phyloP scores from a whole-genome alignment of 2,329 filamentous ascomycete species.

The Teratosphaeria epicoccoides region DNA sequence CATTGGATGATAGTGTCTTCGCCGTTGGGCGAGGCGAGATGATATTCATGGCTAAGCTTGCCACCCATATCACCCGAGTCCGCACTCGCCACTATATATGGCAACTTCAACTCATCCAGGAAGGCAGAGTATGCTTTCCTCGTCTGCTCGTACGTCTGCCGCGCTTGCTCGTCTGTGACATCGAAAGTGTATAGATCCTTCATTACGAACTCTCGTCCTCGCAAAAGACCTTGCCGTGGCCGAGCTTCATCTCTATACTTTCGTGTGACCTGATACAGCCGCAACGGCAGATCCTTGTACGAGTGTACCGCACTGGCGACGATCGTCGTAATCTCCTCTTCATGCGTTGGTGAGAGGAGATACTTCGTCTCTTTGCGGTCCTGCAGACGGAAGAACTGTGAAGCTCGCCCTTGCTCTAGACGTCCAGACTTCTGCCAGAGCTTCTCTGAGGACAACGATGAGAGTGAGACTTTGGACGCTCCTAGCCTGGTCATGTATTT shows the following conservation, averaged over 20 bases:
- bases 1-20: slow-evolving; percentile 81
- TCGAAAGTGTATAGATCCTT: slow-evolving; percentile 98
- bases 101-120: slow-evolving; percentile 73
- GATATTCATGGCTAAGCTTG: slow-evolving; percentile 87
- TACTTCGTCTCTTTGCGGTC: slow-evolving; percentile 68
- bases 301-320: slow-evolving; percentile 65
- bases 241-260: slow-evolving; percentile 92
- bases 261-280: slow-evolving; percentile 82
- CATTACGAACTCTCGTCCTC: slow-evolving; percentile 90
- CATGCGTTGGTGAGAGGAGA: slow-evolving; percentile 83
- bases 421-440: slow-evolving; percentile 80
- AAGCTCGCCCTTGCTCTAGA: slow-evolving; percentile 38
- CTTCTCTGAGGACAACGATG: slow-evolving; percentile 72
- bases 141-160: slow-evolving; percentile 70
- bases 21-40: slow-evolving; percentile 66
- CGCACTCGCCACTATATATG: slow-evolving; percentile 74
- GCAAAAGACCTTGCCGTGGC: slow-evolving; percentile 76
- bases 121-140: slow-evolving; percentile 62
- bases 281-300: slow-evolving; percentile 74
- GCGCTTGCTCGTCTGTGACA: slow-evolving; percentile 51
- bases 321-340: slow-evolving; percentile 86
- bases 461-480: slow-evolving; percentile 72
- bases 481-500: slow-evolving; percentile 70
- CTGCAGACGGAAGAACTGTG: slow-evolving; percentile 63
- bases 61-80: slow-evolving; percentile 97